Evolutionary conservation across 805 yeast species (phyloP), one percentile per base, ranked within the genome.

Genomic region (Nakazawaea pomicola): DNA sequence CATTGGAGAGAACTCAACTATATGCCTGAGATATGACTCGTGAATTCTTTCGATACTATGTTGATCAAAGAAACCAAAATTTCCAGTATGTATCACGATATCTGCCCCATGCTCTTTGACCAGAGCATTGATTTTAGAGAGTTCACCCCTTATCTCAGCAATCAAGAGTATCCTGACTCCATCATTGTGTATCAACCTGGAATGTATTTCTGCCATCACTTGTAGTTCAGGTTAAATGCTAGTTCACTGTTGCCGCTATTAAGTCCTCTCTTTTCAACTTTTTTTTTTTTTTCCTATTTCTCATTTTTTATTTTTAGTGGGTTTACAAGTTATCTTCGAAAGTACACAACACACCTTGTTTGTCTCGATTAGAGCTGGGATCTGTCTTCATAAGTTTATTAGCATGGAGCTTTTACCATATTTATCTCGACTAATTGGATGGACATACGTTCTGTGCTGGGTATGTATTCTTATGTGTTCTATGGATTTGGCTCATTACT

Each of bases 41-140:
- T 72, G 73, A 43, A 76, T 79, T 51, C 65, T 62, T 17, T 58
- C 62, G 6, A 82, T 67, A 32, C 83, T 74, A 14, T 70, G 72
- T 27, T 61, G 61, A 51, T 83, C 84, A 61, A 83, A 76, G 55
- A 84, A 82, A 10, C 95, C 95, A 62, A 83, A 83, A 46, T 78
- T 80, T n/a, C 91, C 90, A 4, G 87, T 78, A 53, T 83, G 89
- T 11, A 83, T 65, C 20, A 83, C 70, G 17, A 73, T 50, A 30
- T 70, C 68, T 3, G 83, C 84, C 1, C 58, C 44, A 46, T 72
- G 65, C 35, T 60, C 53, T 6, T 44, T 46, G 0, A 80, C 83
- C 24, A 80, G 64, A 23, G 54, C 58, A 53, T 80, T 78, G 44
- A 79, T 51, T 10, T 62, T 56, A 1, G 74, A 59, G 18, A 80